Evolutionary conservation across 2,329 filamentous ascomycete genomes (phyloP).

Genomic region (Stagonosporopsis chrysanthemi): DNA sequence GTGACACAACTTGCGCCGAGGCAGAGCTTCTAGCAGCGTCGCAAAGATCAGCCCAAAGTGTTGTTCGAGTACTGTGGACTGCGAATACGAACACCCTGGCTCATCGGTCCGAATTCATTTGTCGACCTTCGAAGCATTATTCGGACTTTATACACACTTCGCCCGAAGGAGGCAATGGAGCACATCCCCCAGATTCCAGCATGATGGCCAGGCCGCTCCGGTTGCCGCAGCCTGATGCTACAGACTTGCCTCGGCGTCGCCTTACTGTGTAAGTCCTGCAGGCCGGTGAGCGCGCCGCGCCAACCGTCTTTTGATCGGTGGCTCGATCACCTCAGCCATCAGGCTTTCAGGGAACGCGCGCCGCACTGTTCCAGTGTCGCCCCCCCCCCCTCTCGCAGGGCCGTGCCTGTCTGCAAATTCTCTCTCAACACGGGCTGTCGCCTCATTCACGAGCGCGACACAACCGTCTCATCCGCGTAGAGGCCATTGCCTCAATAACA

Average conservation of each 20-base stretch:
- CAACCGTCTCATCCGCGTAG: neutral
- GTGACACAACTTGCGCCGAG: neutral
- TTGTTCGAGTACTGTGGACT: neutral
- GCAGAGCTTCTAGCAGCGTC: neutral
- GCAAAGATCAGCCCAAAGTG: neutral
- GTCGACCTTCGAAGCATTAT: neutral
- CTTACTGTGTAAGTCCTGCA: constrained; percentile 11
- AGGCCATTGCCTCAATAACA: neutral
- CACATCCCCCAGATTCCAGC: constrained; percentile 20
- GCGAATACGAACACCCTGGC: constrained; percentile 6
- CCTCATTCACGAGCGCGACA: constrained; percentile 3
- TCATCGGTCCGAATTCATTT: constrained; percentile 16
- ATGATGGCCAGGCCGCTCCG: constrained; percentile 13
- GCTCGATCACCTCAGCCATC: constrained; percentile 8
- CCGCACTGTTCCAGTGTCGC: neutral
- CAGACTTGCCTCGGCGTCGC: constrained; percentile 9
- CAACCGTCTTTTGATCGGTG: constrained; percentile 3
- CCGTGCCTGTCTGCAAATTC: neutral
- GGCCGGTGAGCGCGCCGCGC: constrained; percentile 3
- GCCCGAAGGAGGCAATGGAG: constrained; percentile 8
- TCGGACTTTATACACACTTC: neutral
- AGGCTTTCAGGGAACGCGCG: neutral
- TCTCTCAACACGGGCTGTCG: neutral
- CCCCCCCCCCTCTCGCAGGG: constrained; percentile 1
- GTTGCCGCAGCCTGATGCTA: constrained; percentile 8